Conservation (phyloP, 169 alveolate species). For the Plasmodium reichenowi region DNA sequence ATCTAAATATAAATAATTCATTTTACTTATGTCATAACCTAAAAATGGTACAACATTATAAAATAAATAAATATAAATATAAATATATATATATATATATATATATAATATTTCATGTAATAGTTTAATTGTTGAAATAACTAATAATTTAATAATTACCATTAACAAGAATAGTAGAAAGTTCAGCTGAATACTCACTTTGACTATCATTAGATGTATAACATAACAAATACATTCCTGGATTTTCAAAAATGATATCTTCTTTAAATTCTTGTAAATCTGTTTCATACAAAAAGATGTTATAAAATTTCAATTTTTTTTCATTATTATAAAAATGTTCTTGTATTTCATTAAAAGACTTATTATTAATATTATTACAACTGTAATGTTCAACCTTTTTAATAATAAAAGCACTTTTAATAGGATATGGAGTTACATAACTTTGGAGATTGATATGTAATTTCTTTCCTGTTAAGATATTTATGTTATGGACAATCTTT, state of each 20-base stretch:
- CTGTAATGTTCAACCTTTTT: constrained; percentile 21
- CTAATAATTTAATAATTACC: constrained; percentile 18
- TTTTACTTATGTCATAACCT: constrained; percentile 48
- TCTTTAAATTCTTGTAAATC: constrained; percentile 22
- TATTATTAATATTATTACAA: constrained; percentile 51
- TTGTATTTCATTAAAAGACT: constrained; percentile 43
- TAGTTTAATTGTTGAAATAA: background rate
- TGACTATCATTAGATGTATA: constrained; percentile 45
- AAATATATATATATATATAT: background rate
- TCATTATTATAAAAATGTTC: constrained; percentile 42
- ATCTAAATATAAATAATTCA: constrained; percentile 41
- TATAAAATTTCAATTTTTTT: constrained; percentile 34
- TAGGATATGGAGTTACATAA: constrained; percentile 46
- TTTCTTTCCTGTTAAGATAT: constrained; percentile 37
- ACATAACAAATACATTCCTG: constrained; percentile 58
- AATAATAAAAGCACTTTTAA: constrained; percentile 62
- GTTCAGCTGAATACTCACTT: constrained; percentile 27
- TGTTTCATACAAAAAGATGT: constrained; percentile 33
- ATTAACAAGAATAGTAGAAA: constrained; percentile 26
- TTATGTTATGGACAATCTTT: constrained; percentile 1
- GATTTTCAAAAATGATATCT: constrained; percentile 31
- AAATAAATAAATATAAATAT: background rate
- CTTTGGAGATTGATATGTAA: constrained; percentile 3
- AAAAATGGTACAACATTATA: background rate
- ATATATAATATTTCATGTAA: background rate